A percentile compares a stretch with the other conserved stretches of the same genome.
These are phyloP conservation scores for Pichia occidentalis DNA, from an alignment of 805 yeast species.

Conservation along the genomic window DNA sequence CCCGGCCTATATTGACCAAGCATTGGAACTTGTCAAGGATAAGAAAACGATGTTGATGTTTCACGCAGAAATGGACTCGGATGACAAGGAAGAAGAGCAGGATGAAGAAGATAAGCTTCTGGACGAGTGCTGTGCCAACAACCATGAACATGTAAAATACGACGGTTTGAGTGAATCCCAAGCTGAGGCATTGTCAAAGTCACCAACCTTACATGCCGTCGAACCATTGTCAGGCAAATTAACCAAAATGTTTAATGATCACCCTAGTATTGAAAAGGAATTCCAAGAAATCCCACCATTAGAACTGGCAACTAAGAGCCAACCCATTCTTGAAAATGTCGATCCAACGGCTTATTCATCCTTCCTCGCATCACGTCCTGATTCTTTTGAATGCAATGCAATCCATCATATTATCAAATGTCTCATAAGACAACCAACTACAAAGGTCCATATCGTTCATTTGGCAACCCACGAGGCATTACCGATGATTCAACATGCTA, in stretches of 20 bases:
- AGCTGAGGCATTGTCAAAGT: conserved; percentile 45
- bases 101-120: conserved; percentile 35
- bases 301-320: conserved; percentile 17
- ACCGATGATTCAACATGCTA: conserved; percentile 65
- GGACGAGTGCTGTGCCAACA: conserved; percentile 5
- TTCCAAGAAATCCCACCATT: conserved; percentile 24
- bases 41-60: conserved; percentile 73
- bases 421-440: conserved; percentile 49
- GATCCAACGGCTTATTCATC: conserved; percentile 65
- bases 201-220: conserved; percentile 51
- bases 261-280: conserved; percentile 14
- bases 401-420: conserved; percentile 64
- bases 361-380: conserved; percentile 82
- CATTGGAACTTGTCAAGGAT: conserved; percentile 57
- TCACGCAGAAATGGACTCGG: conserved; percentile 76
- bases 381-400: conserved; percentile 79
- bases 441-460: conserved; percentile 83
- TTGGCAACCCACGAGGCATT: conserved; percentile 80
- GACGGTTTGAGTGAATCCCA: conserved; percentile 40
- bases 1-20: conserved; percentile 55
- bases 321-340: conserved; percentile 32
- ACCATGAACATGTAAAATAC: conserved; percentile 17
- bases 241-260: conserved; percentile 27
- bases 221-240: conserved; percentile 50
- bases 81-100: conserved; percentile 22